Percentiles rank a stretch among this genome's conserved stretches.
These are phyloP conservation scores for Wickerhamiella allomyrinae DNA, from an alignment of 805 yeast species.

Conservation along the genomic window DNA sequence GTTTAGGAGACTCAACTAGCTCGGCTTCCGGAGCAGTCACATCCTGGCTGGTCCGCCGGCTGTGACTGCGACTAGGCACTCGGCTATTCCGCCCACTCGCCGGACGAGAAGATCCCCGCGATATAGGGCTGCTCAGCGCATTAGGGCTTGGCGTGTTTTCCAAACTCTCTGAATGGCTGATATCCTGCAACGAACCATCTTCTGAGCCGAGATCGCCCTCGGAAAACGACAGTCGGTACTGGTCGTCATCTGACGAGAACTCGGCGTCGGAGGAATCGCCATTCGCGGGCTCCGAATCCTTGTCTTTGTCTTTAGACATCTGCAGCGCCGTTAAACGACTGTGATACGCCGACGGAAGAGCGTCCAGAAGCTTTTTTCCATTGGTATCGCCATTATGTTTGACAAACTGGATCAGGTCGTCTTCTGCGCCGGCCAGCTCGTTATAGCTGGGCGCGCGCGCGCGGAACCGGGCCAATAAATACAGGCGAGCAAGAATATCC, in stretches of 20 bases:
- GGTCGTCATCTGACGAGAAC: neutral
- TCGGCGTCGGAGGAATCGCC: neutral
- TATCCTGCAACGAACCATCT: too few species aligned
- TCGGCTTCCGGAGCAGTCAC: too few species aligned
- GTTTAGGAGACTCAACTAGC: too few species aligned
- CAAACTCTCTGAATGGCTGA: too few species aligned
- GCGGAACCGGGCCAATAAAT: conserved; percentile 42
- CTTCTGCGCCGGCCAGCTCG: neutral
- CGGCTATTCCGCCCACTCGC: too few species aligned
- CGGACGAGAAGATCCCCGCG: too few species aligned
- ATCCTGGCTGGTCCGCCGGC: too few species aligned
- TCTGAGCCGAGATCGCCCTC: too few species aligned
- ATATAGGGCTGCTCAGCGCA: too few species aligned
- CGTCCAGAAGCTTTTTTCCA: neutral
- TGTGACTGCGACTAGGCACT: too few species aligned
- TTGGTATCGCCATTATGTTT: neutral
- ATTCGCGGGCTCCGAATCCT: neutral
- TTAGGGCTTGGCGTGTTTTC: too few species aligned
- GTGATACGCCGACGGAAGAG: neutral
- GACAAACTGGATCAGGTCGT: neutral
- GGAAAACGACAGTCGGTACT: neutral
- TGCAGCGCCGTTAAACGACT: neutral
- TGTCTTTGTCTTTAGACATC: neutral
- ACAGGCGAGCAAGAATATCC: conserved; percentile 38
- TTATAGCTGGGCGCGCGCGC: conserved; percentile 19